A percentile compares a stretch with the other conserved stretches of the same genome.
phyloP scores from a whole-genome alignment of 2,329 filamentous ascomycete species.

The Arthrinium phaeospermum region DNA sequence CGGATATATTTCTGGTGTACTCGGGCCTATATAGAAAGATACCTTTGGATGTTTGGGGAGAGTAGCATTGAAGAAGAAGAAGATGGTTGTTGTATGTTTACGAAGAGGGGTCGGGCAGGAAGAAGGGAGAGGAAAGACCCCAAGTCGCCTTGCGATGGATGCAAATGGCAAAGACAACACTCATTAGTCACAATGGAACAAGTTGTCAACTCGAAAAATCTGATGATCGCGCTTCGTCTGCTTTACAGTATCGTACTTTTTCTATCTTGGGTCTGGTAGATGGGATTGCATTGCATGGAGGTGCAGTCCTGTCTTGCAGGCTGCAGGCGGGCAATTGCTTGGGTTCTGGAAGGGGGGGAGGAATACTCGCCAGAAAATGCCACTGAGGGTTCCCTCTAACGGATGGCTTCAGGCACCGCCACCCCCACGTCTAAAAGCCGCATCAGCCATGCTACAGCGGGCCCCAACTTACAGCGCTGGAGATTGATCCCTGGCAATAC shows the following conservation, averaged over 20 bases:
- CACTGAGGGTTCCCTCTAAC: background rate
- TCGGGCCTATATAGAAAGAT: constrained; percentile 10
- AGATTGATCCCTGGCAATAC: background rate
- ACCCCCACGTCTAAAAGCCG: background rate
- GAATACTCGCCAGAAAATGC: background rate
- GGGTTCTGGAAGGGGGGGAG: background rate
- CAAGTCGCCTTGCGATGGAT: constrained; percentile 2
- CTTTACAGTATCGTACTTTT: background rate
- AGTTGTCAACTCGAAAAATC: constrained; percentile 1
- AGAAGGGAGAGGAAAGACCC: too few species aligned
- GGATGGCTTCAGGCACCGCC: background rate
- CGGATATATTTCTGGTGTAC: background rate
- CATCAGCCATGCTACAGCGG: background rate
- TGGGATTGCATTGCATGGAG: background rate
- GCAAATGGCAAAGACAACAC: background rate
- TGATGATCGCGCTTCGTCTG: background rate
- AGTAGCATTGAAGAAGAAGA: background rate
- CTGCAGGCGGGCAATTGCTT: background rate
- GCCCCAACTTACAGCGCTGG: background rate
- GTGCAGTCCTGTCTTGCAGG: background rate
- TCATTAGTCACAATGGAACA: constrained; percentile 9
- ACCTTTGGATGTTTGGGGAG: background rate
- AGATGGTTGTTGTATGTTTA: background rate
- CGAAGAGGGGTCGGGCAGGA: background rate
- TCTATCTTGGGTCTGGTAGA: background rate